Conservation (phyloP, 1,284 basidiomycete species). For the Boletus calvinii region DNA sequence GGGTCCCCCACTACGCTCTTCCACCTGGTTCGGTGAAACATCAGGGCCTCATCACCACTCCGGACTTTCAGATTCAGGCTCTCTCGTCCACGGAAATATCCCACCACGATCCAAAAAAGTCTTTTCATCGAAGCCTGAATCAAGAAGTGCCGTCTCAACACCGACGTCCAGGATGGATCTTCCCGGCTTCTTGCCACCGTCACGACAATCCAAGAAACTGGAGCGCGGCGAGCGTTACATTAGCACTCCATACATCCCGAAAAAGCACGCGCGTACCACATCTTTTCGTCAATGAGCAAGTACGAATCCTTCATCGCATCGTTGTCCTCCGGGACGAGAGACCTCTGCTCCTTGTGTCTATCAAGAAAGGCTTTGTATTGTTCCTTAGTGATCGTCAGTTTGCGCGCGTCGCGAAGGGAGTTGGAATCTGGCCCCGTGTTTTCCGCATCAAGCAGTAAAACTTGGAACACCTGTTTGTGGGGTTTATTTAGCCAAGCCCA, state of each 20-base stretch:
- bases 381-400: conserved; percentile 14
- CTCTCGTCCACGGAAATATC: conserved; percentile 10
- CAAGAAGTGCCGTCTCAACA: conserved; percentile 16
- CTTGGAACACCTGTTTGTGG: conserved; percentile 19
- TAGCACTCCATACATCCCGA: not conserved
- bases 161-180: conserved; percentile 16
- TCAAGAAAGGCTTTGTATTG: conserved; percentile 16
- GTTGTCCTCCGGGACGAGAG: conserved; percentile 19
- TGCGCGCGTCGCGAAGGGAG: conserved; percentile 17
- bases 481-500: not conserved
- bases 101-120: conserved; percentile 8
- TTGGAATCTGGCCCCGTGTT: conserved; percentile 15
- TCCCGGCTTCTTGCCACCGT: conserved; percentile 12
- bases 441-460: conserved; percentile 18
- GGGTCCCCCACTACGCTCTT: too few species aligned
- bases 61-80: not conserved
- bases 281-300: conserved; percentile 18
- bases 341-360: not conserved
- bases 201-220: conserved; percentile 16
- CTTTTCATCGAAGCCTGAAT: conserved; percentile 19
- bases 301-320: conserved; percentile 23
- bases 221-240: not conserved
- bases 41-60: conserved; percentile 13
- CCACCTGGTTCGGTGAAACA: not conserved
- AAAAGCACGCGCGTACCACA: conserved; percentile 8